Conservation (phyloP, 805 yeast species). For the Candida methanosorbosa region DNA sequence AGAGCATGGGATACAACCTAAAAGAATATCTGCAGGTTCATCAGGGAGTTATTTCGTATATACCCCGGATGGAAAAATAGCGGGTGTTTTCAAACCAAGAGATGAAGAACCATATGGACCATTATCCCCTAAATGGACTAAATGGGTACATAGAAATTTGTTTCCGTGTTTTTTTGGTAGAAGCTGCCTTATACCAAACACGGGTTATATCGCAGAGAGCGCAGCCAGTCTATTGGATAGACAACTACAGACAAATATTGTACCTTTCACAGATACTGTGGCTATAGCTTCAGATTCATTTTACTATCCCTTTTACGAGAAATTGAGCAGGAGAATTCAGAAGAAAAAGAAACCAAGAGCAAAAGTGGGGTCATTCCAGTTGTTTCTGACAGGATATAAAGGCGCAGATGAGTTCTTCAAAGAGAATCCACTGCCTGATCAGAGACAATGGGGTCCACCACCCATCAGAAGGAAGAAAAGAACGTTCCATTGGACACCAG, state of each 20-base stretch:
- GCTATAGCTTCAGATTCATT: conserved; percentile 38
- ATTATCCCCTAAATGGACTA: conserved; percentile 69
- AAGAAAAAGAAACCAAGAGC: conserved; percentile 22
- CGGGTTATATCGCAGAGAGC: conserved; percentile 64
- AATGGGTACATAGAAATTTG: conserved; percentile 67
- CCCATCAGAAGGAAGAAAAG: conserved; percentile 6
- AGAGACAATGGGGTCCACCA: conserved; percentile 2
- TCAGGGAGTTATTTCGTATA: conserved; percentile 62
- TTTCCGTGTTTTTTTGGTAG: conserved; percentile 76
- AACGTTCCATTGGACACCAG: conserved; percentile 45
- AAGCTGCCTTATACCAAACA: conserved; percentile 62
- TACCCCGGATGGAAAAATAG: conserved; percentile 25
- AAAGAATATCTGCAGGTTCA: conserved; percentile 54
- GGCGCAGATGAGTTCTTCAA: conserved; percentile 55
- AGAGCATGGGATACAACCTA: conserved; percentile 32
- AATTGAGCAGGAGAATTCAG: conserved; percentile 12
- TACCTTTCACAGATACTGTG: conserved; percentile 58
- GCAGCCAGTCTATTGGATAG: conserved; percentile 63
- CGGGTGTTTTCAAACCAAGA: conserved; percentile 68
- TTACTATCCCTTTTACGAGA: conserved; percentile 45
- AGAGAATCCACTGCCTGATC: conserved; percentile 42
- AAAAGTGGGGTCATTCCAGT: conserved; percentile 62
- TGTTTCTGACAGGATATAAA: conserved; percentile 47
- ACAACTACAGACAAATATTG: conserved; percentile 48
- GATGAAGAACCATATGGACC: conserved; percentile 81